Evolutionary conservation across 306 rosid species (phyloP).

Genomic region (Medicago arabica): DNA sequence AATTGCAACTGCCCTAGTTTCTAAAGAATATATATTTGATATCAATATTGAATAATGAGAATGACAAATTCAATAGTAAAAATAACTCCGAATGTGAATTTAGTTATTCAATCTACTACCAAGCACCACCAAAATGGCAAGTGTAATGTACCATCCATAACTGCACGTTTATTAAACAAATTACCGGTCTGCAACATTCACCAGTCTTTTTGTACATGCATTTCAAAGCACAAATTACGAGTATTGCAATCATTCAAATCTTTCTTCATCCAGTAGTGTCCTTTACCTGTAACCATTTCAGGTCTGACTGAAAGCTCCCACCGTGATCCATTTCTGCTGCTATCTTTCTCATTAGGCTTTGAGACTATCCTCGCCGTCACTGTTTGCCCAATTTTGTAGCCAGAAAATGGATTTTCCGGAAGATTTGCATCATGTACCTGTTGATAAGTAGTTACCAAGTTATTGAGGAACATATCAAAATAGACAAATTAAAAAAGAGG

Average conservation of each 20-base stretch:
- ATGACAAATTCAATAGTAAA: slow-evolving; percentile 1
- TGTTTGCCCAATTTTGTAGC: slow-evolving; percentile 78
- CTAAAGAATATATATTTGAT: not conserved
- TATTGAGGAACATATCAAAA: not conserved
- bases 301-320: slow-evolving; percentile 88
- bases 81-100: slow-evolving; percentile 4
- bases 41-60: slow-evolving; percentile 6
- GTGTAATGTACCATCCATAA: not conserved
- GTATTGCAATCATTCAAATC: not conserved
- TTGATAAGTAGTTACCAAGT: slow-evolving; percentile 34
- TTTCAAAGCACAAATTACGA: not conserved
- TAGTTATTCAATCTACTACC: not conserved
- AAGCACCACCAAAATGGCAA: not conserved
- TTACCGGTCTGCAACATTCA: slow-evolving; percentile 8
- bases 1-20: slow-evolving; percentile 8
- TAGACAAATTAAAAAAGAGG: not conserved
- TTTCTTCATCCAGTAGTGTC: slow-evolving; percentile 1
- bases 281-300: slow-evolving; percentile 61
- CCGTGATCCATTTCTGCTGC: slow-evolving; percentile 51
- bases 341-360: slow-evolving; percentile 62
- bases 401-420: slow-evolving; percentile 69
- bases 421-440: slow-evolving; percentile 68
- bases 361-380: slow-evolving; percentile 76
- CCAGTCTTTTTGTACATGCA: not conserved
- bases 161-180: slow-evolving; percentile 16